These are phyloP conservation scores for Nemania diffusa DNA, from an alignment of 2,329 filamentous ascomycete genomes.

Conservation along the genomic window DNA sequence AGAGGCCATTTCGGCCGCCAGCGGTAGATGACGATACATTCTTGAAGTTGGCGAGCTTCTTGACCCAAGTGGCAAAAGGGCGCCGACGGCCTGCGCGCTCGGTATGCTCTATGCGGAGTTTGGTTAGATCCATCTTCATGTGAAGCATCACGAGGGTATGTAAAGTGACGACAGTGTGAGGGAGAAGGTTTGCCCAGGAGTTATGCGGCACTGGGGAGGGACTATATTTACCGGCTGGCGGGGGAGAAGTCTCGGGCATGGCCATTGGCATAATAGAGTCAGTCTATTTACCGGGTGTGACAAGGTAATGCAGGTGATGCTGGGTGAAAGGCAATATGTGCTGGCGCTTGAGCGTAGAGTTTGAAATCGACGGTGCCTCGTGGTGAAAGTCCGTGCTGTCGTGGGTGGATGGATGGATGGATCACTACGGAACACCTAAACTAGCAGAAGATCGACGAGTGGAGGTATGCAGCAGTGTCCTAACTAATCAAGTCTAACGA, in stretches of 20 bases:
- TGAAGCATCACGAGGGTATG: constrained; percentile 18
- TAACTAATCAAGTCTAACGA: background rate
- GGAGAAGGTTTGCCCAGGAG: background rate
- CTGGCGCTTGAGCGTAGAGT: constrained; percentile 1
- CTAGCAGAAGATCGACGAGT: background rate
- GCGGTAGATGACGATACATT: constrained; percentile 66
- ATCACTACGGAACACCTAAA: constrained; percentile 1
- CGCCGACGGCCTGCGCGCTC: constrained; percentile 73
- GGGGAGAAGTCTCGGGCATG: constrained; percentile 45
- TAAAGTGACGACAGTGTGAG: constrained; percentile 5
- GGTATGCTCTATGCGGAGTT: constrained; percentile 70
- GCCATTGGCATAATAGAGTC: constrained; percentile 38
- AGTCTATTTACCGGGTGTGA: background rate
- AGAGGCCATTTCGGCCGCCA: constrained; percentile 51
- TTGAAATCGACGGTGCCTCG: constrained; percentile 7
- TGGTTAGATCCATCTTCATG: constrained; percentile 37
- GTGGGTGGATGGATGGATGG: background rate
- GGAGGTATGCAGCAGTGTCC: background rate
- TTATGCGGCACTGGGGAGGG: constrained; percentile 1
- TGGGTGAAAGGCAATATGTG: constrained; percentile 9
- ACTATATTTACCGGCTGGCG: constrained; percentile 42
- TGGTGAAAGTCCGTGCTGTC: constrained; percentile 14
- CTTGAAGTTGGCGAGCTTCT: constrained; percentile 90
- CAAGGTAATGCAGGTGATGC: constrained; percentile 11
- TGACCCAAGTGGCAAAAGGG: constrained; percentile 94